Percentiles rank a stretch among this genome's conserved stretches.
Evolutionary conservation across 345 rosid genomes (phyloP).

Genomic region (Camelina laxa): DNA sequence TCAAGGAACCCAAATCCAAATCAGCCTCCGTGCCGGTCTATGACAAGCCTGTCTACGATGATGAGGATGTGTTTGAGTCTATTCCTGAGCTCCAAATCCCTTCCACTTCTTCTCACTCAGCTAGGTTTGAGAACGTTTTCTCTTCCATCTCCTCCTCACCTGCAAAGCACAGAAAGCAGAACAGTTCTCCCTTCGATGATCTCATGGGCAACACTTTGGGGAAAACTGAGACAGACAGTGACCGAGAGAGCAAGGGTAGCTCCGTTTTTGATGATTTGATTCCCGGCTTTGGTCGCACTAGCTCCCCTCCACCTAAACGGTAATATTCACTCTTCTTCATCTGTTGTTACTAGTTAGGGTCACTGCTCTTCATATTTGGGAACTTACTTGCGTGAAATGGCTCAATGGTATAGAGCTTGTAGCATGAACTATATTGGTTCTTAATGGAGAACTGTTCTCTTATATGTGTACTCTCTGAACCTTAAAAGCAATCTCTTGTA

Average conservation of each 20-base stretch:
- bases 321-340: constrained; percentile 28
- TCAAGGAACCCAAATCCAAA: constrained; percentile 48
- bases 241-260: constrained; percentile 37
- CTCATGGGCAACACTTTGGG: constrained; percentile 56
- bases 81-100: constrained; percentile 66
- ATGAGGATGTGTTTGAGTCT: constrained; percentile 69
- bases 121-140: constrained; percentile 53
- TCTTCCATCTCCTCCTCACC: constrained; percentile 47
- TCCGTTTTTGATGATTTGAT: constrained; percentile 72
- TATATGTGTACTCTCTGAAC: background rate
- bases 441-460: background rate
- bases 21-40: constrained; percentile 54
- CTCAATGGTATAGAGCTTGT: background rate
- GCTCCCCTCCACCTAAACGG: constrained; percentile 55
- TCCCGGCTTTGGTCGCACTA: constrained; percentile 70
- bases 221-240: constrained; percentile 45
- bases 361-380: background rate
- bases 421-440: background rate
- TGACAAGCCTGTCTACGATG: constrained; percentile 70
- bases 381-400: background rate
- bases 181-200: constrained; percentile 58
- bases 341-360: background rate
- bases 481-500: background rate
- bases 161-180: constrained; percentile 35
- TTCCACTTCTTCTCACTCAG: constrained; percentile 45